phyloP scores from a whole-genome alignment of 192 early-diverging fungal species.

The Coemansia sp. region DNA sequence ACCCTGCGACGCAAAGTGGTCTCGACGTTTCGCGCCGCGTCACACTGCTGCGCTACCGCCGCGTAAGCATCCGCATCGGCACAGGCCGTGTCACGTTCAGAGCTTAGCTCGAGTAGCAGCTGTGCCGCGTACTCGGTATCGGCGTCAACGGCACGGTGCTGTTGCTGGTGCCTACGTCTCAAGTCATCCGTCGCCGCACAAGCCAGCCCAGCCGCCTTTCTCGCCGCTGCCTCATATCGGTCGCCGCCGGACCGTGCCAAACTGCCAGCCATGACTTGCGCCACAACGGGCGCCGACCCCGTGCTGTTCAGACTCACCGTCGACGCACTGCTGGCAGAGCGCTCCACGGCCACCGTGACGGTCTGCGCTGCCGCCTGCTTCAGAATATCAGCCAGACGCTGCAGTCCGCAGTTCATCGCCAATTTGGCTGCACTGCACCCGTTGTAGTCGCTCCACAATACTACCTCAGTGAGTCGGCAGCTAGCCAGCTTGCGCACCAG shows the following conservation, averaged over 20 bases:
- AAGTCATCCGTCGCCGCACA: slow-evolving; percentile 24
- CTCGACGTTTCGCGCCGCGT: slow-evolving; percentile 15
- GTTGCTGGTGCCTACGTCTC: slow-evolving; percentile 29
- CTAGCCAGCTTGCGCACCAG: slow-evolving; percentile 19
- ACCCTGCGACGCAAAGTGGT: slow-evolving; percentile 23
- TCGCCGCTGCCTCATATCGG: slow-evolving; percentile 25
- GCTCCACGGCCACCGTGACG: neutral
- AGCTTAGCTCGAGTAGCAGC: slow-evolving; percentile 50
- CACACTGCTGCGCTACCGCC: slow-evolving; percentile 11
- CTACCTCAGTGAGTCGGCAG: slow-evolving; percentile 18
- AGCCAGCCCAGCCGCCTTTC: slow-evolving; percentile 18
- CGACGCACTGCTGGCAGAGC: slow-evolving; percentile 3
- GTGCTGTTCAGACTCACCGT: slow-evolving; percentile 7
- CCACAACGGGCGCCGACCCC: neutral
- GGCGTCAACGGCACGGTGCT: slow-evolving; percentile 22
- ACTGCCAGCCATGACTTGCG: neutral
- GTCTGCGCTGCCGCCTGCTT: neutral
- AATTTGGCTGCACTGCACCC: slow-evolving; percentile 28
- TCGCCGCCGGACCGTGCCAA: slow-evolving; percentile 9
- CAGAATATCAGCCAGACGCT: neutral
- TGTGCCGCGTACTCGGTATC: slow-evolving; percentile 47
- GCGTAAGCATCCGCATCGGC: slow-evolving; percentile 3
- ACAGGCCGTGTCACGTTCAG: slow-evolving; percentile 34
- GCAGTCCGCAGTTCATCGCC: slow-evolving; percentile 16
- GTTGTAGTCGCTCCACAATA: slow-evolving; percentile 37